Percentiles rank a stretch among this genome's conserved stretches.
Conservation (phyloP, 78 protist species). For the Cavenderia fasciculata region DNA sequence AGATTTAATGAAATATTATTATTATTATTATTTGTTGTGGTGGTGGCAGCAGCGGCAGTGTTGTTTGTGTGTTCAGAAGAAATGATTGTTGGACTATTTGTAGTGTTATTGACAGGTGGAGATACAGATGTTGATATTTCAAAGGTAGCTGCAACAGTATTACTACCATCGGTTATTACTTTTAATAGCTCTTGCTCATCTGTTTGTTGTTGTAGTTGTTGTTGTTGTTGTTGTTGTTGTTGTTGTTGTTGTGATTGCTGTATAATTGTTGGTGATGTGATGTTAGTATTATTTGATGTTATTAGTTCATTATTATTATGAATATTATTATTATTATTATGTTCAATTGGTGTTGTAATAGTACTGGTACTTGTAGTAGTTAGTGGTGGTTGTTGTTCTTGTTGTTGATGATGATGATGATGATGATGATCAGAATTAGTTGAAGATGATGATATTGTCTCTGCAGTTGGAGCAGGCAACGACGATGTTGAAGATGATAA, state of each 20-base stretch:
- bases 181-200: too few relatives aligned
- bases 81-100: too few relatives aligned
- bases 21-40: neutral
- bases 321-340: neutral
- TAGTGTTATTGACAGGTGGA: too few relatives aligned
- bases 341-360: neutral
- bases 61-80: too few relatives aligned
- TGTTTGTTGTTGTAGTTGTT: conserved; percentile 2
- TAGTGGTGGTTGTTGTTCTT: neutral
- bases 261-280: neutral
- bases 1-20: neutral
- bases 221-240: neutral
- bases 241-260: conserved; percentile 1
- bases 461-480: neutral
- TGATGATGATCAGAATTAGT: neutral
- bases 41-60: neutral
- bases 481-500: neutral
- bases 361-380: neutral
- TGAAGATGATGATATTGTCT: neutral
- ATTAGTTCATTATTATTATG: conserved; percentile 13
- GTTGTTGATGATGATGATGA: neutral
- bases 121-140: too few relatives aligned
- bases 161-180: too few relatives aligned
- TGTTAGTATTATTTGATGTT: conserved; percentile 12
- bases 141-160: too few relatives aligned